Percentiles rank a stretch among this genome's conserved stretches.
phyloP scores from a whole-genome alignment of 192 early-diverging fungal species.

The Coemansia sp. region DNA sequence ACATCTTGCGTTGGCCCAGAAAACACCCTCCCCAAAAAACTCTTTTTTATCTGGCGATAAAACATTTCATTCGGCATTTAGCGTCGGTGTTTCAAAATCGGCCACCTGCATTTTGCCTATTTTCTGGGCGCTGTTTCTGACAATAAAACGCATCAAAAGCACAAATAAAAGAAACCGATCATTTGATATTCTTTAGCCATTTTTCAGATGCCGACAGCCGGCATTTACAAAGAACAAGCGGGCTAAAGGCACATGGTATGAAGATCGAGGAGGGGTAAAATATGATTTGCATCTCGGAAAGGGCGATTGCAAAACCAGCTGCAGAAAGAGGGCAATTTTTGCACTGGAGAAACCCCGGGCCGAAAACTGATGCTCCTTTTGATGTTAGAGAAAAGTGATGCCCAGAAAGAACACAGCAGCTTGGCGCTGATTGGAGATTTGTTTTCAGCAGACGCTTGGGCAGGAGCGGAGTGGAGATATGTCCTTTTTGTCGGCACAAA shows the following conservation, averaged over 20 bases:
- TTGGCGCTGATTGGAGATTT: slow-evolving; percentile 1
- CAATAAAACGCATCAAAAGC: background rate
- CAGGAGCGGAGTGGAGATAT: background rate
- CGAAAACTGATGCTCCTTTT: background rate
- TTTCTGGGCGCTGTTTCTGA: background rate
- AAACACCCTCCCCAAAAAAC: no score
- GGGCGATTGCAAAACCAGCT: background rate
- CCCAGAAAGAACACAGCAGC: background rate
- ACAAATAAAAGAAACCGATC: background rate
- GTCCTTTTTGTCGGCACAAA: background rate
- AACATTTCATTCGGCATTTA: background rate
- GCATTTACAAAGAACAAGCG: background rate
- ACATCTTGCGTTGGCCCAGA: no score
- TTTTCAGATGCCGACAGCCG: slow-evolving; percentile 2
- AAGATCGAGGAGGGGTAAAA: background rate
- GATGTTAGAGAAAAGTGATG: no score
- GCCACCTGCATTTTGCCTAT: background rate
- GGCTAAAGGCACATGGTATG: slow-evolving; percentile 1
- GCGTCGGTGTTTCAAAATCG: background rate
- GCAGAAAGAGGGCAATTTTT: background rate
- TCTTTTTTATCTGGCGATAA: no score
- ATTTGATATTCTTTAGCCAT: background rate
- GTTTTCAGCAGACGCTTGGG: background rate
- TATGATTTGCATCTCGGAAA: background rate
- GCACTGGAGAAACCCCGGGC: background rate